Conservation (phyloP, 106 monocot genomes). For the Acanthochlamys bracteata region DNA sequence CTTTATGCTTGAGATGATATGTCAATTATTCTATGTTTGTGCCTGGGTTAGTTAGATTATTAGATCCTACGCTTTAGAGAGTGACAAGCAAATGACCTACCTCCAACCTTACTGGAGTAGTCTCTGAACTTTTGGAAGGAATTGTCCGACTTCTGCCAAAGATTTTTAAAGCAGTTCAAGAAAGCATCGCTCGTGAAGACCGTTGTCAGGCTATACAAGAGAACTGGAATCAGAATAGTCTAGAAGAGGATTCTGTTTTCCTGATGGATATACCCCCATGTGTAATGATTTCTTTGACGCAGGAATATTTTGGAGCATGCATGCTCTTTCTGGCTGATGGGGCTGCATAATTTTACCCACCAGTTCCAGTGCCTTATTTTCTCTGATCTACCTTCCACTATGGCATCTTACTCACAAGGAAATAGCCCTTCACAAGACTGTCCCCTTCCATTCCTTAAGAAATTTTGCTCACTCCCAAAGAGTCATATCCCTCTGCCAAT, state of each 20-base stretch:
- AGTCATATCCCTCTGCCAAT: slow-evolving; percentile 56
- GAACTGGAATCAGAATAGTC: slow-evolving; percentile 19
- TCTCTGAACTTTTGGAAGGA: neutral
- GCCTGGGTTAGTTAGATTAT: neutral
- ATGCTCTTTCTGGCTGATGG: slow-evolving; percentile 70
- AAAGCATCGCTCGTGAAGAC: neutral
- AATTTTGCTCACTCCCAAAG: slow-evolving; percentile 32
- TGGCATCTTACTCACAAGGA: slow-evolving; percentile 54
- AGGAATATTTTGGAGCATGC: slow-evolving; percentile 67
- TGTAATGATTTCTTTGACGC: slow-evolving; percentile 97
- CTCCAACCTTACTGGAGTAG: neutral
- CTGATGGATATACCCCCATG: slow-evolving; percentile 38
- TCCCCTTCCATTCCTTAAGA: slow-evolving; percentile 52
- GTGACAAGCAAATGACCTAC: neutral
- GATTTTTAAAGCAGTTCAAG: neutral
- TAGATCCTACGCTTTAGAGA: too few species aligned
- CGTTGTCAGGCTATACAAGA: slow-evolving; percentile 21
- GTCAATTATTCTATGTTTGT: too few species aligned
- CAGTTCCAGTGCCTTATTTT: slow-evolving; percentile 38
- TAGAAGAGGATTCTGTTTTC: slow-evolving; percentile 20
- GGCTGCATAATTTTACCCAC: slow-evolving; percentile 55
- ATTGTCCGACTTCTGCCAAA: neutral
- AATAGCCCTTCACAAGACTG: slow-evolving; percentile 39
- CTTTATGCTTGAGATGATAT: too few species aligned
- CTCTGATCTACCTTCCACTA: slow-evolving; percentile 47